A percentile compares a stretch with the other conserved stretches of the same genome.
phyloP scores from a whole-genome alignment of 306 rosid species.

The Ziziphus jujuba region DNA sequence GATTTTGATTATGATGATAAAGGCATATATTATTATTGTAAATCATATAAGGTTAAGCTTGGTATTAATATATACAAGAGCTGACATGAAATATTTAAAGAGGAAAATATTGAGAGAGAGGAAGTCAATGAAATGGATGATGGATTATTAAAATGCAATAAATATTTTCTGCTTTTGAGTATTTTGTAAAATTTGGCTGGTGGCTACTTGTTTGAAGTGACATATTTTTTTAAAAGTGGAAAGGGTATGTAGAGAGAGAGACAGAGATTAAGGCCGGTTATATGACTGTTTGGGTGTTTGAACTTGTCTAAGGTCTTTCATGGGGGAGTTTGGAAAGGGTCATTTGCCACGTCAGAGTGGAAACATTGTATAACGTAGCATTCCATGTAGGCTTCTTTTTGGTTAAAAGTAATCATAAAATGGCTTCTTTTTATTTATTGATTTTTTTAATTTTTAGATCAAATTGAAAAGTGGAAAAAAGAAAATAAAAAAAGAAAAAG shows the following conservation, averaged over 20 bases:
- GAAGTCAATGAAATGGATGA: constrained; percentile 24
- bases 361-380: constrained; percentile 2
- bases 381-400: background rate
- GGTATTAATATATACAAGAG: background rate
- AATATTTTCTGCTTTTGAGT: background rate
- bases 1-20: background rate
- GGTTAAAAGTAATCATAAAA: background rate
- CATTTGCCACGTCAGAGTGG: constrained; percentile 15
- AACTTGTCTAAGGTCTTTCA: constrained; percentile 4
- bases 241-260: background rate
- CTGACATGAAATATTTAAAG: constrained; percentile 22
- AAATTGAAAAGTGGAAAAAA: background rate
- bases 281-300: constrained; percentile 24
- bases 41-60: background rate
- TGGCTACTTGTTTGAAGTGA: constrained; percentile 18
- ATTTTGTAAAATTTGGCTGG: constrained; percentile 21
- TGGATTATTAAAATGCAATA: background rate
- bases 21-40: constrained; percentile 16
- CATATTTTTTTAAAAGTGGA: background rate
- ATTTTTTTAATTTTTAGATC: background rate
- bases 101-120: too few species aligned
- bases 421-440: background rate
- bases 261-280: constrained; percentile 19
- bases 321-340: constrained; percentile 24
- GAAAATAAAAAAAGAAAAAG: too few species aligned